Conservation (phyloP, 2,329 filamentous ascomycete genomes). For the Dryadomyces quercus-mongolicae region DNA sequence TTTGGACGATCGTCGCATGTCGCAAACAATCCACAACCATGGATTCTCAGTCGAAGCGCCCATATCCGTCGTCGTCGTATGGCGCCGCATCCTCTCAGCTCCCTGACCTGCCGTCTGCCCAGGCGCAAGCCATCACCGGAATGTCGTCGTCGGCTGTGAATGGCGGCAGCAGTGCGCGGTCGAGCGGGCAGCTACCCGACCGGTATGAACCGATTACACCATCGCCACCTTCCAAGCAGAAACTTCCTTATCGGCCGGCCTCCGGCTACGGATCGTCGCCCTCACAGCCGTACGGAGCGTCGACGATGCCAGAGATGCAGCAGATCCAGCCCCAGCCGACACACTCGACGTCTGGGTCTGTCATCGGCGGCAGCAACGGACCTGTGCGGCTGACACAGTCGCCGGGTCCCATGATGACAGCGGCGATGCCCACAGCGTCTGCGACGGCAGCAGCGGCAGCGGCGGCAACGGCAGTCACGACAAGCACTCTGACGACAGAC, state of each 20-base stretch:
- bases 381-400: slow-evolving; percentile 8
- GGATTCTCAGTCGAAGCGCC: too few species aligned
- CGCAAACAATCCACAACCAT: too few species aligned
- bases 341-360: slow-evolving; percentile 10
- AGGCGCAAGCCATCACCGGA: too few species aligned
- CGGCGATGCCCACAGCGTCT: neutral
- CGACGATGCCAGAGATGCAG: slow-evolving; percentile 5
- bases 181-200: too few species aligned
- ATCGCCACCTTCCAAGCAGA: neutral
- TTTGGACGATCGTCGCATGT: too few species aligned
- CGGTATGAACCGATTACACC: too few species aligned
- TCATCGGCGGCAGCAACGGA: neutral
- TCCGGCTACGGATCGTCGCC: too few species aligned
- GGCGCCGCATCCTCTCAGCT: too few species aligned
- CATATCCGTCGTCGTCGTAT: too few species aligned
- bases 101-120: too few species aligned
- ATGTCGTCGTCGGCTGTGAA: too few species aligned
- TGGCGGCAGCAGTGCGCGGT: too few species aligned
- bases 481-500: slow-evolving; percentile 2
- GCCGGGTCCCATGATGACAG: slow-evolving; percentile 9
- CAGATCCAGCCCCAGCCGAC: slow-evolving; percentile 12
- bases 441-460: neutral
- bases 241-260: neutral
- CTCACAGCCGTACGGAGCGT: neutral
- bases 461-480: slow-evolving; percentile 6